A percentile compares a stretch with the other conserved stretches of the same genome.
phyloP scores from a whole-genome alignment of 306 rosid species.

The Cercis canadensis region DNA sequence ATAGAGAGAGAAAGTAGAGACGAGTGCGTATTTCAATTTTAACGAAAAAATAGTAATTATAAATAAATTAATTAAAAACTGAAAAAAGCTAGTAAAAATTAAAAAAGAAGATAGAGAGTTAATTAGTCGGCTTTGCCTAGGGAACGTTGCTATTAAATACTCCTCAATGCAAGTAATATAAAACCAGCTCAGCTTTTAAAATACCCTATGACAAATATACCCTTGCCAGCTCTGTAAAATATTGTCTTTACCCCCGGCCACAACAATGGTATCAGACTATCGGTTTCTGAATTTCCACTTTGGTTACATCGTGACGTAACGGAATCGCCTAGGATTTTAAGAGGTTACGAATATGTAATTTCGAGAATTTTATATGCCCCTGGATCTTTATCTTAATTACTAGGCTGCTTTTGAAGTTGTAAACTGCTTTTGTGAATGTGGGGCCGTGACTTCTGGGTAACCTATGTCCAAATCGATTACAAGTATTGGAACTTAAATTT shows the following conservation, averaged over 20 bases:
- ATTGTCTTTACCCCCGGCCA: not conserved
- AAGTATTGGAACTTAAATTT: no score
- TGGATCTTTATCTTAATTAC: not conserved
- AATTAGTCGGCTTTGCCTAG: slow-evolving; percentile 62
- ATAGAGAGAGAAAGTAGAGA: slow-evolving; percentile 37
- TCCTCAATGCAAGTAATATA: no score
- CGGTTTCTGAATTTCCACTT: not conserved
- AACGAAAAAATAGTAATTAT: not conserved
- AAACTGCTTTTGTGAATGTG: not conserved
- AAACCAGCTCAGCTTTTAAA: slow-evolving; percentile 20
- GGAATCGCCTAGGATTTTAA: slow-evolving; percentile 47
- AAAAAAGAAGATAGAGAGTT: not conserved
- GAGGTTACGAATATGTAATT: not conserved
- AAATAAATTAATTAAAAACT: not conserved
- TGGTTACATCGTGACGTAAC: slow-evolving; percentile 57
- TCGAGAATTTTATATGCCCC: slow-evolving; percentile 16
- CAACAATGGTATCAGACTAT: not conserved
- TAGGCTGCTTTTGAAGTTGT: not conserved
- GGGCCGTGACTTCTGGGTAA: not conserved
- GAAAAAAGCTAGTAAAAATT: no score
- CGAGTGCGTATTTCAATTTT: slow-evolving; percentile 31
- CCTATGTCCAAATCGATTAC: not conserved
- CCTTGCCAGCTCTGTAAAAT: slow-evolving; percentile 28
- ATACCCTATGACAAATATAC: slow-evolving; percentile 42
- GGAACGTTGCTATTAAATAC: slow-evolving; percentile 42